phyloP scores from a whole-genome alignment of 139 green algal genomes.

The Tetraselmis chui region DNA sequence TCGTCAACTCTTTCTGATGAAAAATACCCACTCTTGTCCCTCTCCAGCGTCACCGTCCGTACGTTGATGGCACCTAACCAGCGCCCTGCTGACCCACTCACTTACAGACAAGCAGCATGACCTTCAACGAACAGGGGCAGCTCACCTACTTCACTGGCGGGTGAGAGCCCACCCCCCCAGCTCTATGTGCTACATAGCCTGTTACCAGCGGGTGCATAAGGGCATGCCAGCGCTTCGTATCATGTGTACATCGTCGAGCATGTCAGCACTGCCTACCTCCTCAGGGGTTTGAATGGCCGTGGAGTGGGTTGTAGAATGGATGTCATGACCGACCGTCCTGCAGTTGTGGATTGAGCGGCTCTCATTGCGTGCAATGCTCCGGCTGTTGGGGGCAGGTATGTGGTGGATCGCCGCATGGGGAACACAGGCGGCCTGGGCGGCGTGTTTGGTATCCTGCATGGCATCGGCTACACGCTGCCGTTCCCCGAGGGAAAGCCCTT shows the following conservation, averaged over 20 bases:
- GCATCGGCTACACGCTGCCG: slow-evolving; percentile 33
- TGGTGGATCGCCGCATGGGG: slow-evolving; percentile 36
- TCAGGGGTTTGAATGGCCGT: no score
- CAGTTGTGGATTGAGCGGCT: no score
- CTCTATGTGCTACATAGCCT: neutral
- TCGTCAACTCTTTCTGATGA: no score
- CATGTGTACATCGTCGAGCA: no score
- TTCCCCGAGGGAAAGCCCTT: slow-evolving; percentile 43
- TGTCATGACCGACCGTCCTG: no score
- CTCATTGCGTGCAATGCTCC: no score
- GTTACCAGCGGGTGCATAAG: no score
- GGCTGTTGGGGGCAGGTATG: no score
- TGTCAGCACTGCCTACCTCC: no score
- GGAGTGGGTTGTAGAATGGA: no score
- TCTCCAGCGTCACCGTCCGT: neutral
- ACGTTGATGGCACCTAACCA: neutral
- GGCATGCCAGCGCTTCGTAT: no score
- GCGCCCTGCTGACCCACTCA: slow-evolving; percentile 17
- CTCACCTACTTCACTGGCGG: slow-evolving; percentile 15
- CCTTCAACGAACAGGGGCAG: slow-evolving; percentile 44
- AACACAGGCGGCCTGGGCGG: slow-evolving; percentile 50
- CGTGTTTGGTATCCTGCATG: slow-evolving; percentile 47
- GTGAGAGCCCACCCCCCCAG: neutral
- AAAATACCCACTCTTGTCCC: no score
- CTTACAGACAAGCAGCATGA: slow-evolving; percentile 28